Evolutionary conservation across 2,329 filamentous ascomycete genomes (phyloP).

Genomic region (Neopestalotiopsis sp.): DNA sequence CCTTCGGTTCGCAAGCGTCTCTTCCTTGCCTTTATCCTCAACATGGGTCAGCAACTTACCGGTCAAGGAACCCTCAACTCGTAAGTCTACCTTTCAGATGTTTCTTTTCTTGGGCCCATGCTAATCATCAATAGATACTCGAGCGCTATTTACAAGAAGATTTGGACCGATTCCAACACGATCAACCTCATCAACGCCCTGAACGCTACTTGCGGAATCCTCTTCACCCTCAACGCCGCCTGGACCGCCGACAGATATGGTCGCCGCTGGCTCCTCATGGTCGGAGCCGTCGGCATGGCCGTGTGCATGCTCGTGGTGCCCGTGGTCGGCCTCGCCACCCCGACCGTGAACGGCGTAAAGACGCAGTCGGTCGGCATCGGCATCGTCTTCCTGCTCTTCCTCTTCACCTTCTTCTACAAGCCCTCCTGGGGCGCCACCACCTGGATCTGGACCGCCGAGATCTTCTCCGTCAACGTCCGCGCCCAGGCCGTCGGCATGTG

Average conservation of each 20-base stretch:
- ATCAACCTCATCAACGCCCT: constrained; percentile 78
- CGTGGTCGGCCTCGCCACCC: constrained; percentile 54
- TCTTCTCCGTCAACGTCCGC: constrained; percentile 76
- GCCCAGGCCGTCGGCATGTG: constrained; percentile 74
- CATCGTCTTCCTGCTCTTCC: constrained; percentile 72
- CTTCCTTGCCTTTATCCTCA: constrained; percentile 68
- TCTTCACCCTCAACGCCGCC: constrained; percentile 75
- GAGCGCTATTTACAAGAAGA: constrained; percentile 75
- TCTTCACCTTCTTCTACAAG: constrained; percentile 73
- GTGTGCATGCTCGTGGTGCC: constrained; percentile 72
- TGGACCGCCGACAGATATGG: constrained; percentile 78
- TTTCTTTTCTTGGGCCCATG: neutral
- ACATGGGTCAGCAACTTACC: constrained; percentile 74
- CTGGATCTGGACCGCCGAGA: constrained; percentile 74
- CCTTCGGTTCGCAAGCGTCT: constrained; percentile 71
- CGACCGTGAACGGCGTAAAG: constrained; percentile 60
- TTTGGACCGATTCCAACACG: constrained; percentile 62
- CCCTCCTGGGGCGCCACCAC: constrained; percentile 73
- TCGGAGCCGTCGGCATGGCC: constrained; percentile 72
- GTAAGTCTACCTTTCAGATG: neutral
- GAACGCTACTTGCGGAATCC: constrained; percentile 74
- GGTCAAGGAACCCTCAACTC: constrained; percentile 74
- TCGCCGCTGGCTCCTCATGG: constrained; percentile 71
- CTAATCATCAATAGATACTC: constrained; percentile 59
- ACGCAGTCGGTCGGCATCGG: constrained; percentile 65